Percentiles rank a stretch among this genome's conserved stretches.
These are phyloP conservation scores for Kentomonas sorsogonicus DNA, from an alignment of 208 protist species.

Conservation along the genomic window DNA sequence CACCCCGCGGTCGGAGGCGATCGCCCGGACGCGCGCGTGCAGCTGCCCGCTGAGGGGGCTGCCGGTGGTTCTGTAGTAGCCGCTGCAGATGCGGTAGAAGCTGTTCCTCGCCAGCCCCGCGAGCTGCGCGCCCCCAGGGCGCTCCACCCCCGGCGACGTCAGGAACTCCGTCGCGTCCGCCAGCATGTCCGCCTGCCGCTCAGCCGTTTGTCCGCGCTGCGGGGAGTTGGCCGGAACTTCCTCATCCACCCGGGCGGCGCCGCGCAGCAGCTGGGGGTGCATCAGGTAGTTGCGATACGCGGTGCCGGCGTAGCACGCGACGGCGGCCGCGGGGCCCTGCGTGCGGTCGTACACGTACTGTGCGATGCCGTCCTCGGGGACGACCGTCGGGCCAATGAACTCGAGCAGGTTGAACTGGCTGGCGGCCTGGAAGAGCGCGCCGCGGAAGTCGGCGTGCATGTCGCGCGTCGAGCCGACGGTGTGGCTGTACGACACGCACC, in stretches of 20 bases:
- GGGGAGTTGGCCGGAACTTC: slow-evolving; percentile 2
- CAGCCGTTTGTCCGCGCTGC: slow-evolving; percentile 22
- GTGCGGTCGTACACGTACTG: slow-evolving; percentile 54
- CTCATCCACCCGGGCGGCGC: background rate
- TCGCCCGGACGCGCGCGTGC: background rate
- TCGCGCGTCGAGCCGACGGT: slow-evolving; percentile 17
- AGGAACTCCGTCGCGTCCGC: slow-evolving; percentile 19
- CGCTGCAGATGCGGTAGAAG: slow-evolving; percentile 32
- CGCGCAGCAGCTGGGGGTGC: slow-evolving; percentile 19
- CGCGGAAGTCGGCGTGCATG: slow-evolving; percentile 17
- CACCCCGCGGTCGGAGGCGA: background rate
- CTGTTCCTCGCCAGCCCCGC: slow-evolving; percentile 3
- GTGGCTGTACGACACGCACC: slow-evolving; percentile 17
- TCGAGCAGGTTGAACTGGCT: slow-evolving; percentile 82
- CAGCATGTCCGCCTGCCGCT: slow-evolving; percentile 30
- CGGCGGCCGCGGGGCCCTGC: slow-evolving; percentile 63
- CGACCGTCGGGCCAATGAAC: slow-evolving; percentile 27
- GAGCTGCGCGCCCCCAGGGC: background rate
- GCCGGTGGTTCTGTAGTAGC: too few species aligned
- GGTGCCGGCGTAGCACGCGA: slow-evolving; percentile 46
- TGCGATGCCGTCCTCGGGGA: slow-evolving; percentile 44
- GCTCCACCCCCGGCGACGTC: slow-evolving; percentile 5
- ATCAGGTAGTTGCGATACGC: slow-evolving; percentile 74
- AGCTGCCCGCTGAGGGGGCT: slow-evolving; percentile 11
- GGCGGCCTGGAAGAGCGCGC: slow-evolving; percentile 57